Base-by-base conservation (phyloP, 1,284 basidiomycete genomes). In the Sporisorium exsertum region DNA sequence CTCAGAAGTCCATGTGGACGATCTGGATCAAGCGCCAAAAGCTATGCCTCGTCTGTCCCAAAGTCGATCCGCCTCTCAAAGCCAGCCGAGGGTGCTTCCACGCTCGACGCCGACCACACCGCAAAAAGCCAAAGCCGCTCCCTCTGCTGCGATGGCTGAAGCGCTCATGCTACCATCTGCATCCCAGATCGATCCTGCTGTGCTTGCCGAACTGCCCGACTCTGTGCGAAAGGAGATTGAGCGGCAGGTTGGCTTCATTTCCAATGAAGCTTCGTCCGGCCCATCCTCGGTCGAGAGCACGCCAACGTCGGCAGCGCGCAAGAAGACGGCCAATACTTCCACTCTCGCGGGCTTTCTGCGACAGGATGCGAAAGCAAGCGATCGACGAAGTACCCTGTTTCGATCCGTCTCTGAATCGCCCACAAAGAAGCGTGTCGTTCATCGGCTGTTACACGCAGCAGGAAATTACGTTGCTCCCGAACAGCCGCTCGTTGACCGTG, bases 141-240 rank as follows among this genome's bases (percentile, higher is more conserved):
- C 72, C 0, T 59, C 76, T 9, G 63, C 65, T 3, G 64, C 62
- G 6, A 61, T 69, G 51, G 69, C 58, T 6, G 60, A 68, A 46
- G 69, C 72, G 22, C 64, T 80, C 6, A 61, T 72, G 57, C 52
- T 81, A 3, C 82, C 81, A 0, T 79, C 80, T 0, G 72, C 72
- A 4, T 84, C 83, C 0, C 83, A 84, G 64, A 70, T 85, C 50
- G 84, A 85, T 40, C 71, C 77, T 4, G 56, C 69, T 13, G 82
- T 82, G 2, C 77, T 85, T 2, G 70, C 73, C 18, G 80, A 83
- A 46, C 62, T 85, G 2, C 84, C 83, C 0, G 67, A 71, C 2
- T 65, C 65, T 18, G 64, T 83, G 4, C 77, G 81, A 5, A 69
- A 67, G n/a, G 81, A 84, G 50, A 77, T 84, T 26, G 64, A 81